These are phyloP conservation scores for Monosporascus sp. DNA, from an alignment of 2,329 filamentous ascomycete genomes.

Conservation along the genomic window DNA sequence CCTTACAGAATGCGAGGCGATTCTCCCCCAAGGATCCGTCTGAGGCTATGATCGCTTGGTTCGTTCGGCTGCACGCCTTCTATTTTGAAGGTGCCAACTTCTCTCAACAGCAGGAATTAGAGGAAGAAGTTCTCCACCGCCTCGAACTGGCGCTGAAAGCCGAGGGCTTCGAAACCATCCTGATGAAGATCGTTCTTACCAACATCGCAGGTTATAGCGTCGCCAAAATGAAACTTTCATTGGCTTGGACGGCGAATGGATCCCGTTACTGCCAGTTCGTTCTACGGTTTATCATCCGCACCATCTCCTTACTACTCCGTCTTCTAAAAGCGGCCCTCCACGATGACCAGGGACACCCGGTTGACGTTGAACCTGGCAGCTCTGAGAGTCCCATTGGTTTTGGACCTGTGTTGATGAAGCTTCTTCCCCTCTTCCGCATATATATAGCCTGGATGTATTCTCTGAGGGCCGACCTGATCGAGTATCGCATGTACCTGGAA, in stretches of 20 bases:
- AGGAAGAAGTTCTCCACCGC: slow-evolving; percentile 77
- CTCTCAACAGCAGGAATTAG: slow-evolving; percentile 70
- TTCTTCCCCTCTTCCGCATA: slow-evolving; percentile 47
- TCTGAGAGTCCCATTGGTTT: slow-evolving; percentile 24
- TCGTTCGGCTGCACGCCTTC: slow-evolving; percentile 77
- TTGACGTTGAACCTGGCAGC: slow-evolving; percentile 16
- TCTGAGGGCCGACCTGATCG: slow-evolving; percentile 39
- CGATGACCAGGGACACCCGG: slow-evolving; percentile 29
- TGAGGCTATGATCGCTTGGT: slow-evolving; percentile 70
- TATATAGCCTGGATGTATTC: slow-evolving; percentile 50
- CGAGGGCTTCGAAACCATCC: slow-evolving; percentile 54
- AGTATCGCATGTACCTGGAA: slow-evolving; percentile 39
- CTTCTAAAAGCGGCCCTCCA: slow-evolving; percentile 66
- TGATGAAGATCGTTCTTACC: slow-evolving; percentile 77
- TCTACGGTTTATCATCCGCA: slow-evolving; percentile 72
- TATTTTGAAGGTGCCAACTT: slow-evolving; percentile 76
- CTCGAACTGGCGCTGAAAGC: slow-evolving; percentile 68
- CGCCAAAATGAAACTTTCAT: slow-evolving; percentile 50
- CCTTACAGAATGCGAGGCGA: slow-evolving; percentile 27
- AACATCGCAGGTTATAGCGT: slow-evolving; percentile 82
- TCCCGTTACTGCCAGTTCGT: slow-evolving; percentile 57
- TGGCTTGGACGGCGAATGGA: slow-evolving; percentile 39
- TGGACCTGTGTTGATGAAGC: slow-evolving; percentile 32
- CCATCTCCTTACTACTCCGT: slow-evolving; percentile 66
- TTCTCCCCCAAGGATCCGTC: slow-evolving; percentile 44